Evolutionary conservation across 1,284 basidiomycete species (phyloP), one percentile per base, ranked within the genome.

Genomic region (Melampsora americana): DNA sequence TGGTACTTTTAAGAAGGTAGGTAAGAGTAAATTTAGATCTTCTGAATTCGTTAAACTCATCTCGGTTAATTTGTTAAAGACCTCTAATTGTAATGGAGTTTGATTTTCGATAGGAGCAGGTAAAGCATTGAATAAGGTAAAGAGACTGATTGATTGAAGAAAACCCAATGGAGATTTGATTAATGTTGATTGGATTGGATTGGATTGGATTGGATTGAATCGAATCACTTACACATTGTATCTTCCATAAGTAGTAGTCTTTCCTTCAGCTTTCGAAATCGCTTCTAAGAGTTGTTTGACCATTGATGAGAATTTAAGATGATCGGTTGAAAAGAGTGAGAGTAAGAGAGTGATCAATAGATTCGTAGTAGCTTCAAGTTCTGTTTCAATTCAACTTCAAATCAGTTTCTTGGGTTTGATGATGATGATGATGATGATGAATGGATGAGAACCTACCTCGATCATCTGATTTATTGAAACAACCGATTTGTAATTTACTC

Each of bases 191-290:
- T 11, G 12, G 12, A 42, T 42, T 42, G 7, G 11, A 12, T 42
- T 42, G 16, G 16, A 26, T 35, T 69, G 28, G 56, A n/a, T 20
- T 64, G 35, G 12, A 30, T n/a, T n/a, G 11, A n/a, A n/a, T n/a
- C n/a, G 4, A 53, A 11, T 20, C 32, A 76, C 73, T 32, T 26
- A 76, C 73, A 66, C 66, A 39, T 44, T 62, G 39, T 68, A 76
- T 76, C 66, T 76, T 35, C 73, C 73, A 60, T 76, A 76, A 64
- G 66, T n/a, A 30, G 73, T 76, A 16, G 46, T 64, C 67, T 74
- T 76, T 30, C 73, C 73, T 23, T 76, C 73, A 20, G 73, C 66
- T 11, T 65, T 68, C 1, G 48, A 65, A 26, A 76, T 69, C 26
- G 73, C 73, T 42, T 76, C 73, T 14, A 68, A 56, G 35, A 76